phyloP scores from a whole-genome alignment of 2,329 filamentous ascomycete genomes.

The Aureobasidium uvarum region DNA sequence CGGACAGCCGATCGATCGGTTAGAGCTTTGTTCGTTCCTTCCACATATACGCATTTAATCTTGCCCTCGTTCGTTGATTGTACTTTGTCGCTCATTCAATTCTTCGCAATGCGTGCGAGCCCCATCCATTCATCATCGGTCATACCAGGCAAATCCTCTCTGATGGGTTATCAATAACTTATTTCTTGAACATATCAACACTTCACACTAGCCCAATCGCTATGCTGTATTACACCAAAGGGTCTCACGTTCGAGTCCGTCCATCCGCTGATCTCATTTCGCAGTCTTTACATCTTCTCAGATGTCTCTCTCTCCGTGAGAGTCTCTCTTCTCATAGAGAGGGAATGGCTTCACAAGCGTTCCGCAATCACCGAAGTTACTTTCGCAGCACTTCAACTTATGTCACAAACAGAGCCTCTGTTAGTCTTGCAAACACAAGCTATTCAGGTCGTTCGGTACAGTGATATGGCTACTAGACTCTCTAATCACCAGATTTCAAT shows the following conservation, averaged over 20 bases:
- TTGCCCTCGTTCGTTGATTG: background rate
- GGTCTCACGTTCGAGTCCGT: background rate
- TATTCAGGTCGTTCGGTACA: background rate
- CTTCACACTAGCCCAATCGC: background rate
- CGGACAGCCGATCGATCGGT: background rate
- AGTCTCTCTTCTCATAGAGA: background rate
- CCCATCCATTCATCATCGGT: background rate
- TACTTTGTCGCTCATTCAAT: no score
- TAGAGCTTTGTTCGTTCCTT: background rate
- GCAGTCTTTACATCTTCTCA: background rate
- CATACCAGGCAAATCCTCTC: background rate
- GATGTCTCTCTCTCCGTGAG: background rate
- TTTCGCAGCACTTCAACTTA: no score
- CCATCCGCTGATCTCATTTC: background rate
- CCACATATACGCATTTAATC: background rate
- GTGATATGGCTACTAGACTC: background rate
- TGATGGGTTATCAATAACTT: background rate
- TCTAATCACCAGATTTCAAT: background rate
- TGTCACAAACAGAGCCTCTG: background rate
- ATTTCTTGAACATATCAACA: background rate
- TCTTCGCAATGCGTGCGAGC: background rate
- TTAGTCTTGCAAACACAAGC: background rate
- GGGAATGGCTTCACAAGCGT: no score
- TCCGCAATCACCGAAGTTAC: no score
- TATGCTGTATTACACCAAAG: background rate